These are phyloP conservation scores for Pholiota molesta DNA, from an alignment of 768 basidiomycete genomes.

Conservation along the genomic window DNA sequence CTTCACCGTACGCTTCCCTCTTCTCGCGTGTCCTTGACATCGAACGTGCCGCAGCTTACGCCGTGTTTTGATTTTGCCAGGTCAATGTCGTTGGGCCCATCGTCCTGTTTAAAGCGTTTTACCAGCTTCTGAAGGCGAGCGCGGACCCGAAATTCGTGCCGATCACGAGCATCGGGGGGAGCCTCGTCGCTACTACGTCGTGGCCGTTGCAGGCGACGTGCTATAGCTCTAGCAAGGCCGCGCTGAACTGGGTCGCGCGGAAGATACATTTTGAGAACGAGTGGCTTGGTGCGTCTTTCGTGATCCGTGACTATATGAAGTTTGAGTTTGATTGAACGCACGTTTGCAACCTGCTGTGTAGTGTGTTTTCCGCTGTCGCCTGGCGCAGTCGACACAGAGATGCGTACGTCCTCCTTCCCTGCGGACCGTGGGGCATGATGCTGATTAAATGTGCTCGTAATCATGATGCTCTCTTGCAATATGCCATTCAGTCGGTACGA, in stretches of 20 bases:
- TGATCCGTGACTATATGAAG: neutral
- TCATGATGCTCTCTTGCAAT: neutral
- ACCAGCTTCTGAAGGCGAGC: slow-evolving; percentile 6
- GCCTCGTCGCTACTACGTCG: neutral
- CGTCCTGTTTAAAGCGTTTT: slow-evolving; percentile 7
- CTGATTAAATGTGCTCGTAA: neutral
- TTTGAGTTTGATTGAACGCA: no score
- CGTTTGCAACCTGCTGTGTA: no score
- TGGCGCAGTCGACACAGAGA: neutral
- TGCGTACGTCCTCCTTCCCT: neutral
- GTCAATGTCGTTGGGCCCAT: slow-evolving; percentile 7
- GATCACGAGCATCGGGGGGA: slow-evolving; percentile 1
- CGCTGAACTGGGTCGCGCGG: slow-evolving; percentile 10
- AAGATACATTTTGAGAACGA: slow-evolving; percentile 18
- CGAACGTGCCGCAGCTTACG: neutral
- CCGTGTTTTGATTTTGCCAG: neutral
- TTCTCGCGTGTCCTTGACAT: neutral
- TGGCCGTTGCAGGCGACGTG: neutral
- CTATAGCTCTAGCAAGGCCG: slow-evolving; percentile 10
- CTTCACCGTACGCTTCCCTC: neutral
- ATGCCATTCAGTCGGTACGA: neutral
- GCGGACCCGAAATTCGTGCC: slow-evolving; percentile 3
- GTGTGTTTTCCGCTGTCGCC: slow-evolving; percentile 4
- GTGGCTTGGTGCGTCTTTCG: slow-evolving; percentile 9
- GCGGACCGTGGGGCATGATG: no score